Conservation (phyloP, 805 yeast genomes). For the Lachancea quebecensis region DNA sequence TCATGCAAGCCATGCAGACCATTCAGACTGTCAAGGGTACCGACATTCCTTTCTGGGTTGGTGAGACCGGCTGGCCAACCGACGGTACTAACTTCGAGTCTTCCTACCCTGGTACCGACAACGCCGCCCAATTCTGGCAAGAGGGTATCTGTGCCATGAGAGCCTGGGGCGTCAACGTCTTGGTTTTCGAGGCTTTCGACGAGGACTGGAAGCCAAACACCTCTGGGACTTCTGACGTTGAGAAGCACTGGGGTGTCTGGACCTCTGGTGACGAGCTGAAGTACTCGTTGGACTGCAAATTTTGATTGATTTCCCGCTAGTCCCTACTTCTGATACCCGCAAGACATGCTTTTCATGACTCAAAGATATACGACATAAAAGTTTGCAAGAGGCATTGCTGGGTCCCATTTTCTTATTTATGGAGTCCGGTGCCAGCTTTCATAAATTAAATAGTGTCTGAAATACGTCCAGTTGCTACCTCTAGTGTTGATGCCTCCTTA, state of each 20-base stretch:
- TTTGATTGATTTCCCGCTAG: constrained; percentile 10
- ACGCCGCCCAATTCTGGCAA: constrained; percentile 79
- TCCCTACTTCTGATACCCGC: neutral
- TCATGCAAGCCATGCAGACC: constrained; percentile 92
- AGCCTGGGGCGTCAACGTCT: constrained; percentile 92
- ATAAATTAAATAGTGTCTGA: too few relatives aligned
- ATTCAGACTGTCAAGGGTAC: constrained; percentile 86
- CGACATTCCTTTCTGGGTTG: constrained; percentile 87
- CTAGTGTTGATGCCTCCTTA: too few relatives aligned
- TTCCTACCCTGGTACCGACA: constrained; percentile 60
- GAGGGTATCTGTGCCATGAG: constrained; percentile 88
- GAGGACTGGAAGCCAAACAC: constrained; percentile 95
- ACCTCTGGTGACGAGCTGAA: constrained; percentile 43
- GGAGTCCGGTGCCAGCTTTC: too few relatives aligned
- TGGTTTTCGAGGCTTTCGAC: constrained; percentile 91
- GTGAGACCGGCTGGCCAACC: constrained; percentile 98
- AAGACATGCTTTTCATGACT: neutral
- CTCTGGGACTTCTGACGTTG: constrained; percentile 79
- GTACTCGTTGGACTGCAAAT: constrained; percentile 43
- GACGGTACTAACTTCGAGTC: constrained; percentile 65
- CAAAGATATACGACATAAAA: too few relatives aligned
- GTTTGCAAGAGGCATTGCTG: too few relatives aligned
- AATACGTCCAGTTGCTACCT: too few relatives aligned
- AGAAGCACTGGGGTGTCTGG: constrained; percentile 93
- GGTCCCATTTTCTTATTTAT: too few relatives aligned